These are phyloP conservation scores for Symbiodinium pilosum DNA, from an alignment of 73 alveolate genomes.

Conservation along the genomic window DNA sequence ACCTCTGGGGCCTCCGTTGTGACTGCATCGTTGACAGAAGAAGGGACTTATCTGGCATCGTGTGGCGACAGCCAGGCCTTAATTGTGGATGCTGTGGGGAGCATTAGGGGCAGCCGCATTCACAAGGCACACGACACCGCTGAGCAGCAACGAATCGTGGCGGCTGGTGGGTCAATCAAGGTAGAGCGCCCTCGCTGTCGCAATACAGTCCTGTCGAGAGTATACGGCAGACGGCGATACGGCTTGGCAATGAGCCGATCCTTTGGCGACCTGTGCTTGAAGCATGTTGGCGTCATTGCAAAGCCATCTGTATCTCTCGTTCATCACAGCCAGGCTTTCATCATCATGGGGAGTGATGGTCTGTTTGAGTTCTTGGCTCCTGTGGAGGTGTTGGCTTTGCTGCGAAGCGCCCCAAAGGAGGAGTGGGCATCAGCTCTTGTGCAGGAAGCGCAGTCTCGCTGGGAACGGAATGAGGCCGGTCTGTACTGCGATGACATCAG, in stretches of 20 bases:
- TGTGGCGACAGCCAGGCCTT: slow-evolving; percentile 11
- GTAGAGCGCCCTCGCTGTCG: slow-evolving; percentile 19
- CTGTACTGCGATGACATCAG: slow-evolving; percentile 7
- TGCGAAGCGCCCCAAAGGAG: background rate
- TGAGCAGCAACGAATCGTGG: slow-evolving; percentile 29
- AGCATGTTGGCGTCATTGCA: slow-evolving; percentile 2
- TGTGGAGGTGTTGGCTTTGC: background rate
- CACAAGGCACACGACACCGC: slow-evolving; percentile 9
- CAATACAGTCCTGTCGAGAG: background rate
- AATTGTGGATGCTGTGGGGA: background rate
- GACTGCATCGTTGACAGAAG: background rate
- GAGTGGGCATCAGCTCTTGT: background rate
- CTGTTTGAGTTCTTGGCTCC: slow-evolving; percentile 25
- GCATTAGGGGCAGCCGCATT: background rate
- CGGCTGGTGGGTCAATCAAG: slow-evolving; percentile 18
- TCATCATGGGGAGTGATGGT: slow-evolving; percentile 8
- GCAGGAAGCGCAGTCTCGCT: background rate
- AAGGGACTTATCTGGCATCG: background rate
- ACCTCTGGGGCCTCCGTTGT: background rate
- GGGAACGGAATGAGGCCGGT: slow-evolving; percentile 31
- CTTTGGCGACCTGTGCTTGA: slow-evolving; percentile 8
- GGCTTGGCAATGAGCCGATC: slow-evolving; percentile 27
- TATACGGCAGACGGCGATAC: background rate
- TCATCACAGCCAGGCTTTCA: background rate
- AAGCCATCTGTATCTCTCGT: background rate